Conservation (phyloP, 2,329 filamentous ascomycete genomes). For the Verticillium albo-atrum region DNA sequence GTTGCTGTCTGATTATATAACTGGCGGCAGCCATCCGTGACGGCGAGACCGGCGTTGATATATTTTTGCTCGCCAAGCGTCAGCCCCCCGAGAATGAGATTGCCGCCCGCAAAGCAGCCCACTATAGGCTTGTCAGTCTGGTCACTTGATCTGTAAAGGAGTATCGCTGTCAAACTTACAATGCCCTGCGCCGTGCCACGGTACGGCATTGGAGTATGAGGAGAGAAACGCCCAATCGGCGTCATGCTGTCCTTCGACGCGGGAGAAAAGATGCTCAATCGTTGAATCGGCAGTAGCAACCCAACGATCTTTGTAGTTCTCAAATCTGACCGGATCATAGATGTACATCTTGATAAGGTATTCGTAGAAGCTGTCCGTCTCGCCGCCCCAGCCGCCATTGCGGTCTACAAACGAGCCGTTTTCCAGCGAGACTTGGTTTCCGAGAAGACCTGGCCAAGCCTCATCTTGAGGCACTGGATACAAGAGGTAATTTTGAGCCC, state of each 20-base stretch:
- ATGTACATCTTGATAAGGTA: conserved; percentile 90
- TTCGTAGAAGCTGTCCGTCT: conserved; percentile 79
- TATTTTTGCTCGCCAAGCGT: conserved; percentile 63
- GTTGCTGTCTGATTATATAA: conserved; percentile 68
- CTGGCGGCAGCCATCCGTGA: conserved; percentile 68
- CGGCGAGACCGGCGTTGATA: conserved; percentile 66
- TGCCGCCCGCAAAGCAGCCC: conserved; percentile 80
- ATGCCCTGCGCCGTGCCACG: conserved; percentile 43
- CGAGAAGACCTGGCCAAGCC: conserved; percentile 74
- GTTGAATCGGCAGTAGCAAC: conserved; percentile 69
- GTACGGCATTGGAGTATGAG: conserved; percentile 42
- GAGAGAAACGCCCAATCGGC: conserved; percentile 68
- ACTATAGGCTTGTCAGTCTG: conserved; percentile 45
- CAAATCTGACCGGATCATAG: conserved; percentile 65
- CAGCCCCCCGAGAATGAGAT: conserved; percentile 76
- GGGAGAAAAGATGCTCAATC: conserved; percentile 65
- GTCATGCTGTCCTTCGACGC: conserved; percentile 55
- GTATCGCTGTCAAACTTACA: conserved; percentile 28
- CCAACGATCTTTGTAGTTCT: conserved; percentile 68
- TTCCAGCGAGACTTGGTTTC: conserved; percentile 58
- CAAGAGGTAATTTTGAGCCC: conserved; percentile 66
- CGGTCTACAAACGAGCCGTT: conserved; percentile 65
- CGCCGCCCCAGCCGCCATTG: conserved; percentile 70
- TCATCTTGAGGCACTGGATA: conserved; percentile 60
- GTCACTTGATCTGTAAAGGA: conserved; percentile 13